phyloP scores from a whole-genome alignment of 345 rosid genomes.

The Rhodamnia argentea region DNA sequence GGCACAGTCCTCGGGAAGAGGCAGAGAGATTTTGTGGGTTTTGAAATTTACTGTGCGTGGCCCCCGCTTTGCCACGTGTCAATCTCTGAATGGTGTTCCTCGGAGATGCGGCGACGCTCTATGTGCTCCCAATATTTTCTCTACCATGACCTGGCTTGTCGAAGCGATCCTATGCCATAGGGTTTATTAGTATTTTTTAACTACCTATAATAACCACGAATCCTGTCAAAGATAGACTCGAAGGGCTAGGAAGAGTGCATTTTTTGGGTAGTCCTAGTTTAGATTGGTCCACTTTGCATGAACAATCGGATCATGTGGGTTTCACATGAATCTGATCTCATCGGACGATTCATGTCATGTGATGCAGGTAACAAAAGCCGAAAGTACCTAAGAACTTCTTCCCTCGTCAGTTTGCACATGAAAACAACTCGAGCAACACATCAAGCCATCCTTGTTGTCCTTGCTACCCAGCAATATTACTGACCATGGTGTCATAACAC shows the following conservation, averaged over 20 bases:
- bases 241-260: not conserved
- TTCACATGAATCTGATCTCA: rapidly evolving
- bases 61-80: too few relatives aligned
- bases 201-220: not conserved
- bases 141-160: too few relatives aligned
- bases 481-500: not conserved
- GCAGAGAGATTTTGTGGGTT: too few relatives aligned
- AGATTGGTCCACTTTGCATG: not conserved
- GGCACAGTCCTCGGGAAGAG: too few relatives aligned
- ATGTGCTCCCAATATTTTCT: too few relatives aligned
- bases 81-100: too few relatives aligned
- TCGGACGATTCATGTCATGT: not conserved
- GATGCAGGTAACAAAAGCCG: not conserved
- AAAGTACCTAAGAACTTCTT: not conserved
- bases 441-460: not conserved
- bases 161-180: not conserved
- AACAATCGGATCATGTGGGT: not conserved
- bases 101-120: too few relatives aligned
- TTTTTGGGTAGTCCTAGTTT: not conserved
- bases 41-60: too few relatives aligned
- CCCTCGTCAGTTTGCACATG: not conserved
- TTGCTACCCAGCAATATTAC: not conserved
- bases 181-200: not conserved
- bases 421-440: not conserved
- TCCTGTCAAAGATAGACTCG: not conserved